Base-by-base conservation (phyloP, 768 basidiomycete genomes). In the Leccinum rimulosum region DNA sequence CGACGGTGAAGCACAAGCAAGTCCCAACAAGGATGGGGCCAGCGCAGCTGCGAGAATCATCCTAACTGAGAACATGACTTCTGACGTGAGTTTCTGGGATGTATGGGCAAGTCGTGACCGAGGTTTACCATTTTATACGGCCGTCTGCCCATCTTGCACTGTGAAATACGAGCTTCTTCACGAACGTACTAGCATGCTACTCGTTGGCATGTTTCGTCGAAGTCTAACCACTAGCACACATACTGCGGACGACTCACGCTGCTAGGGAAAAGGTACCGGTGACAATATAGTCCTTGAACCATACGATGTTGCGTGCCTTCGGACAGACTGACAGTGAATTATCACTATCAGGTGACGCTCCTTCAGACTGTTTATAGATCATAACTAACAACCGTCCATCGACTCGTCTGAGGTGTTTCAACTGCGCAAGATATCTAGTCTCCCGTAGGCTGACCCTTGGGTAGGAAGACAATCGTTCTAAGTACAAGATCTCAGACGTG, bases 1-100 rank as follows among this genome's bases (percentile, higher is more conserved):
- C 8, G 51, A n/a, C 9, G 56, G 22, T 31, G 58, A 36, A 25
- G 59, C 40, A 6, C 33, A 55, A 28, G 52, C 22, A 14, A 64
- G 30, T 52, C 47, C 50, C 11, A 59, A 50, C 52, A 56, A 38
- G 48, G 54, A 50, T 8, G n/a, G 3, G 8, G 40, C n/a, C 40
- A 66, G 8, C 3, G 38, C 17, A n/a, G 7, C 45, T 14, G 25
- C 8, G 27, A 58, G 43, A 35, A 40, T 25, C 11, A n/a, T 8
- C 33, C 19, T 25, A 1, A n/a, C 6, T 14, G 45, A 14, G 22
- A 25, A 36, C 64, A 61, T 64, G 52, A 49, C 25, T 25, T 9
- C 14, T 12, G 22, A 50, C 27, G 19, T 8, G 36, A 14, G 30
- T 15, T 19, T 17, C 28, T n/a, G 19, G 5, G 50, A 43, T 30